Conservation (phyloP, 169 alveolate genomes). For the Plasmodium inui region DNA sequence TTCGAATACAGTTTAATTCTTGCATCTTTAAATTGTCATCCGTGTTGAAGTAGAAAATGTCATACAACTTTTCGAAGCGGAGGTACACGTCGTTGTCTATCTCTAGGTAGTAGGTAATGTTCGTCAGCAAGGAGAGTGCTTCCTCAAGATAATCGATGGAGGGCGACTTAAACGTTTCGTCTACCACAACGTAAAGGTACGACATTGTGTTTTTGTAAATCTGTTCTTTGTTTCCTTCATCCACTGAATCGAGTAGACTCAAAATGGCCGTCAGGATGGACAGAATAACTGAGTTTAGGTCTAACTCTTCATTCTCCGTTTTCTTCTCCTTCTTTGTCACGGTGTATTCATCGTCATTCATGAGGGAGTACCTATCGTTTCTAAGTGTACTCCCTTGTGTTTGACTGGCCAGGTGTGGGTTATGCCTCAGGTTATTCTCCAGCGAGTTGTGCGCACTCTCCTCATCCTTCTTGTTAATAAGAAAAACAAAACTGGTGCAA, state of each 20-base stretch:
- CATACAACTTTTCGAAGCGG: conserved; percentile 68
- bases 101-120: conserved; percentile 55
- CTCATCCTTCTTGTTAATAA: conserved; percentile 48
- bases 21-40: conserved; percentile 41
- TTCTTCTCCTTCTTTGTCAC: conserved; percentile 15
- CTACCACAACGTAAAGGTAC: conserved; percentile 52
- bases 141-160: conserved; percentile 68
- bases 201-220: conserved; percentile 49
- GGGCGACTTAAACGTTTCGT: conserved; percentile 72
- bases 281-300: conserved; percentile 38
- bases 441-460: conserved; percentile 12
- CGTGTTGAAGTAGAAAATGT: conserved; percentile 64
- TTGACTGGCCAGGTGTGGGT: background rate
- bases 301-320: conserved; percentile 69
- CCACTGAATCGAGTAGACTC: conserved; percentile 61
- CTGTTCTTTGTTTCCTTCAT: conserved; percentile 54
- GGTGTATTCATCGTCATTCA: background rate
- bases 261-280: conserved; percentile 54
- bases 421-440: conserved; percentile 20
- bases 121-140: conserved; percentile 56
- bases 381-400: background rate
- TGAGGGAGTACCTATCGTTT: conserved; percentile 6
- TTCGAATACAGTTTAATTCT: conserved; percentile 32
- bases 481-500: conserved; percentile 50
- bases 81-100: conserved; percentile 60